Evolutionary conservation across 2,329 filamentous ascomycete genomes (phyloP), one percentile per base, ranked within the genome.

Genomic region (Beauveria medogensis): DNA sequence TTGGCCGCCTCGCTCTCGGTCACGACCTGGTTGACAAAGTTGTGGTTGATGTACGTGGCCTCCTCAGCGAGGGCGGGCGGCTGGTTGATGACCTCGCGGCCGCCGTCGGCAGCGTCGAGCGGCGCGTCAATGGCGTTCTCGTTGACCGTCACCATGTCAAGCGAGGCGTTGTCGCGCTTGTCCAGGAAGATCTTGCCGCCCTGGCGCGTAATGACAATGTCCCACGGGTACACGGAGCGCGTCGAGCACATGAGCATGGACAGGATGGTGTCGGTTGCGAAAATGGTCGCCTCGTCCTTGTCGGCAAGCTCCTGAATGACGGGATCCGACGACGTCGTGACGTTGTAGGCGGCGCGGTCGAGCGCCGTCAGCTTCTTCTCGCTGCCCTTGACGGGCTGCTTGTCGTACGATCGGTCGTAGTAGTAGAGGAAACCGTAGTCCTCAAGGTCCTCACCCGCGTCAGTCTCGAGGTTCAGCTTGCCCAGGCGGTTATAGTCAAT

Each of bases 191-290:
- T 87, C 85, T 97, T 97, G 85, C 92, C 90, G 75, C 90, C 91
- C 75, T 95, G 91, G 75, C 90, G 88, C 65, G 91, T 82, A 71
- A 99, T 95, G 72, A 99, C 89, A 69, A 99, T 88, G 76, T 99
- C 94, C 94, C 94, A 99, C 48, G 92, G 92, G 81, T 97, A 97
- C 65, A 99, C 91, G 62, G 91, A 96, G 70, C 95, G 91, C 63
- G 94, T 90, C 56, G 94, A 87, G 78, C 94, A 99, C 94, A 99
- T 99, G 70, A 99, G 88, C 92, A 97, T 97, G 67, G 93, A 97
- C 63, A 99, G 85, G 69, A 99, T 92, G 78, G 89, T 96, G 76
- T 97, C 92, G 50, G 94, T 97, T 65, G 94, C 92, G 72, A 97
- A 99, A 71, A 99, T 93, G 68, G 91, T 94, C 52, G 92, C 94